Base-by-base conservation (phyloP, 371 early-diverging fungal genomes). In the Nematocida displodere region DNA sequence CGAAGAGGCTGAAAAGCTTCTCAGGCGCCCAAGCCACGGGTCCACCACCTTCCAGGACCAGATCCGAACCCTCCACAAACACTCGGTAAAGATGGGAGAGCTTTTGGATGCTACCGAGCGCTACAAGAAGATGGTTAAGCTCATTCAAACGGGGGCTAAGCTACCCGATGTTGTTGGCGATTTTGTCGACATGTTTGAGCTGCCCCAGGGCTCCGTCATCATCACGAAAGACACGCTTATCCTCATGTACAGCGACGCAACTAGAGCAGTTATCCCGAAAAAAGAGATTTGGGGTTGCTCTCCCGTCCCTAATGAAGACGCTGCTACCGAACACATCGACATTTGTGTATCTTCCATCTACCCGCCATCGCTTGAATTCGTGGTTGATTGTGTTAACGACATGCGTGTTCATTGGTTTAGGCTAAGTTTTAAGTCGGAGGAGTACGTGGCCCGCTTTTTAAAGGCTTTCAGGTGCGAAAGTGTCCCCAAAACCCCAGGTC, bases 111-210 rank as follows among this genome's bases (percentile, higher is more conserved):
- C 66, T 26, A 66, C 66, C 5, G 66, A 66, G 36, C 37, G 66
- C 13, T 66, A 52, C 53, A 66, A 66, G 33, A 66, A 66, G 28
- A 66, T 66, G n/a, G 55, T 33, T 33, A 24, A 36, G n/a, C 66
- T 66, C 2, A 22, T 15, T 1, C 20, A 29, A 3, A 20, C 24
- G 5, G 46, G 47, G 24, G 53, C 55, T 28, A n/a, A 28, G 0
- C 31, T 66, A 20, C 66, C 66, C 15, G 66, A 66, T 48, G 54
- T 54, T 5, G 39, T 55, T 11, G 66, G 55, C 53, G 66, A 66
- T n/a, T 66, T 66, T 53, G 48, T 66, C n/a, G 66, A 66, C 53
- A 66, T 47, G 66, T 55, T 42, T 54, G 56, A 55, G 46, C 66
- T 66, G n/a, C 54, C 66, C 4, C 42, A 66, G 31, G 66, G 66